phyloP scores from a whole-genome alignment of 192 early-diverging fungal species.

The Helicostylum pulchrum region DNA sequence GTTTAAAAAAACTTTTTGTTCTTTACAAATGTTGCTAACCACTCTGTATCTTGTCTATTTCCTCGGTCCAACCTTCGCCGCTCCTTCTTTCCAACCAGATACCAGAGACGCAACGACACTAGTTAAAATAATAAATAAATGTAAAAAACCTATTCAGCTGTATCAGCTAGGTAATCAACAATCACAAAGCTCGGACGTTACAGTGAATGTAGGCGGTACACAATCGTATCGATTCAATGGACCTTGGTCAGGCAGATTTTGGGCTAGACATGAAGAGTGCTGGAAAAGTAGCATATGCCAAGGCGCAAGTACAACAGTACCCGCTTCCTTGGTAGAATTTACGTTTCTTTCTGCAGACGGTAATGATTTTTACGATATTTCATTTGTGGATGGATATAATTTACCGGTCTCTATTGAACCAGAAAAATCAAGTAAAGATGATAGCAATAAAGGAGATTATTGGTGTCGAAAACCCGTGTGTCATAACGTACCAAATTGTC shows the following conservation, averaged over 20 bases:
- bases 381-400: slow-evolving; percentile 36
- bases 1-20: no score
- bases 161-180: slow-evolving; percentile 17
- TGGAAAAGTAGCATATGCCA: not conserved
- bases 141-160: slow-evolving; percentile 9
- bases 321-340: slow-evolving; percentile 35
- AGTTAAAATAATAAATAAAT: slow-evolving; percentile 7
- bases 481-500: slow-evolving; percentile 18
- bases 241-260: slow-evolving; percentile 11
- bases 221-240: not conserved
- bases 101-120: not conserved
- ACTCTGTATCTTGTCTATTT: no score
- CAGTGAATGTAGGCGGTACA: not conserved
- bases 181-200: not conserved
- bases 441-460: not conserved
- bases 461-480: slow-evolving; percentile 17
- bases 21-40: no score
- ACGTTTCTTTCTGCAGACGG: slow-evolving; percentile 11
- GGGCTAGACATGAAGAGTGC: not conserved
- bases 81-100: no score
- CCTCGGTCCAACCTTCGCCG: no score
- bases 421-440: not conserved
- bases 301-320: not conserved
- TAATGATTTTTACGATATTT: slow-evolving; percentile 33
- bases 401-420: slow-evolving; percentile 31